These are phyloP conservation scores for Sugiyamaella japonica DNA, from an alignment of 1,139 yeast genomes.

Conservation along the genomic window DNA sequence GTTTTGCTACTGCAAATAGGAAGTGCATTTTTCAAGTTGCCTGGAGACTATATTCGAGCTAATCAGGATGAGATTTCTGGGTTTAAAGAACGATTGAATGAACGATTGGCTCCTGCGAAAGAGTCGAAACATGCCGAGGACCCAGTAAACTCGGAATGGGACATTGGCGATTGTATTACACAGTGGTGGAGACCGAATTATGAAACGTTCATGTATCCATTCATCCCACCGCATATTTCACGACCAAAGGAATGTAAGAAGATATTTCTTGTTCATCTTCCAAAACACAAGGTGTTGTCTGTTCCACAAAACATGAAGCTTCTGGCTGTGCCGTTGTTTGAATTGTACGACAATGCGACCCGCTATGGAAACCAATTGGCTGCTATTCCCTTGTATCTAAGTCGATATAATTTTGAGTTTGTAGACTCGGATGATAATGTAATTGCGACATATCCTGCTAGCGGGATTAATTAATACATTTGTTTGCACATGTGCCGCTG, in stretches of 20 bases:
- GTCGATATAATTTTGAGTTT: slow-evolving; percentile 39
- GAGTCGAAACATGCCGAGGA: slow-evolving; percentile 14
- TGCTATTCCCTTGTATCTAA: slow-evolving; percentile 40
- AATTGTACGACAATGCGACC: slow-evolving; percentile 40
- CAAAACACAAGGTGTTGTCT: slow-evolving; percentile 34
- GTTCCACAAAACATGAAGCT: slow-evolving; percentile 40
- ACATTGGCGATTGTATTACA: slow-evolving; percentile 40
- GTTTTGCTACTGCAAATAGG: slow-evolving; percentile 39
- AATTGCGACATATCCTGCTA: slow-evolving; percentile 27
- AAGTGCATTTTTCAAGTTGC: slow-evolving; percentile 39
- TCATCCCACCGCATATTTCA: slow-evolving; percentile 41
- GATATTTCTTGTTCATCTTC: slow-evolving; percentile 39
- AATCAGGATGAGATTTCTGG: slow-evolving; percentile 40
- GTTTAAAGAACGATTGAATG: slow-evolving; percentile 34
- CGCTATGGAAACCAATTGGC: slow-evolving; percentile 40
- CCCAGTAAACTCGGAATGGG: slow-evolving; percentile 33
- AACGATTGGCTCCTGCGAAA: slow-evolving; percentile 9
- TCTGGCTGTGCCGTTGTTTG: slow-evolving; percentile 41
- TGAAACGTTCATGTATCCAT: slow-evolving; percentile 42
- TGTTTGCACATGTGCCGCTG: neutral
- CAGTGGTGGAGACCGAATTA: slow-evolving; percentile 46
- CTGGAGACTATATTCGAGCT: slow-evolving; percentile 40
- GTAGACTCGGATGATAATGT: slow-evolving; percentile 36
- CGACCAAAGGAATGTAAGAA: slow-evolving; percentile 43
- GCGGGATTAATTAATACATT: neutral